These are phyloP conservation scores for Hibiscus syriacus DNA, from an alignment of 345 rosid species.

Conservation along the genomic window DNA sequence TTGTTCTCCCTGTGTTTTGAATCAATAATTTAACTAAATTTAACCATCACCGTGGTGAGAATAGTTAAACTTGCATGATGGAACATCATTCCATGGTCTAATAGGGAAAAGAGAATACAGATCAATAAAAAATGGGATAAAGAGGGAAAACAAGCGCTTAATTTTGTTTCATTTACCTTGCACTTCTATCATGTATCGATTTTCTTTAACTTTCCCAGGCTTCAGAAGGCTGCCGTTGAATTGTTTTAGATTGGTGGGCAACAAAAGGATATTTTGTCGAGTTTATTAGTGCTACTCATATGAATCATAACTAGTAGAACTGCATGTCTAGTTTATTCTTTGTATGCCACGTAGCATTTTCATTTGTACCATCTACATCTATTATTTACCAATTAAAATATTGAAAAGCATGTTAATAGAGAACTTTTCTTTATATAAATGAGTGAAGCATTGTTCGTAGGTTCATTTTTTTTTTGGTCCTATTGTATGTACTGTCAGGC, in stretches of 20 bases:
- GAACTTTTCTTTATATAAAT: no score
- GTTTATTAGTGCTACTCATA: no score
- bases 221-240: conserved; percentile 81
- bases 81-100: neutral
- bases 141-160: neutral
- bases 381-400: no score
- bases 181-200: neutral
- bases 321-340: no score
- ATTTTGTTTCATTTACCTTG: neutral
- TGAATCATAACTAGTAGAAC: no score
- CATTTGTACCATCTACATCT: no score
- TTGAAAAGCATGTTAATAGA: no score
- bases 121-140: neutral
- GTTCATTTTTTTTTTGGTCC: no score
- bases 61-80: neutral
- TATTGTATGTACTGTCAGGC: no score
- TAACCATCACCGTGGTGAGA: neutral
- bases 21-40: neutral
- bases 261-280: conserved; percentile 24
- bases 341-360: no score
- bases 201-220: conserved; percentile 34
- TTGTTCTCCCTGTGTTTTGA: neutral
- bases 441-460: no score
- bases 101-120: neutral
- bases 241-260: conserved; percentile 93